phyloP scores from a whole-genome alignment of 2,329 filamentous ascomycete species.

The Xylaria sp. region DNA sequence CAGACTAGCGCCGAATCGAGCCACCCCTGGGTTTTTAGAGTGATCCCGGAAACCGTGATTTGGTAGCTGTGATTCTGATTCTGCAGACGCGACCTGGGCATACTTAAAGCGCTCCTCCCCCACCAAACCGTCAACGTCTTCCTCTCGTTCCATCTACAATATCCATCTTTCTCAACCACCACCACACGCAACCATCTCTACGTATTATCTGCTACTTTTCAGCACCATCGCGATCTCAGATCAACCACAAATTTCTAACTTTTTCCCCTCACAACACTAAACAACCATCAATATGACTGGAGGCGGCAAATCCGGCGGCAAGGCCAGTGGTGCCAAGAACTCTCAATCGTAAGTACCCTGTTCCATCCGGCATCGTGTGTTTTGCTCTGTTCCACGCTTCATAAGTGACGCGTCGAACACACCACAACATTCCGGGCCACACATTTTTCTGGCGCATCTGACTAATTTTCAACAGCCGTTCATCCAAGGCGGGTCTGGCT shows the following conservation, averaged over 20 bases:
- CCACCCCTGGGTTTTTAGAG: constrained; percentile 36
- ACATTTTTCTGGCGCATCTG: constrained; percentile 34
- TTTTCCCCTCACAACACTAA: constrained; percentile 46
- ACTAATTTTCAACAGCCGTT: constrained; percentile 76
- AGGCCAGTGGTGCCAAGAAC: constrained; percentile 99
- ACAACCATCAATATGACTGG: constrained; percentile 92
- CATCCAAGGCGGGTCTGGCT: constrained; percentile 98
- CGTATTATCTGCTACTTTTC: constrained; percentile 39
- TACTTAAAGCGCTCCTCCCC: constrained; percentile 52
- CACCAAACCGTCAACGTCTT: constrained; percentile 49
- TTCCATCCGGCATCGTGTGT: constrained; percentile 22
- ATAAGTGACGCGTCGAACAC: constrained; percentile 56
- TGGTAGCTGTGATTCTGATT: constrained; percentile 46
- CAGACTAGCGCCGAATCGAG: constrained; percentile 43
- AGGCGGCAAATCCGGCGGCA: constrained; percentile 99
- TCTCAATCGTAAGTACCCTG: constrained; percentile 88
- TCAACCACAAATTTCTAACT: constrained; percentile 27
- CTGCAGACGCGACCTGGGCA: constrained; percentile 48
- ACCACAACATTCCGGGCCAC: constrained; percentile 6
- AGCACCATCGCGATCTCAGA: constrained; percentile 41
- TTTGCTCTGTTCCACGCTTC: constrained; percentile 23
- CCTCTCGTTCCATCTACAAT: constrained; percentile 53
- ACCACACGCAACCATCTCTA: constrained; percentile 43
- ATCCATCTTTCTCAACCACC: constrained; percentile 49
- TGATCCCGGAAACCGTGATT: constrained; percentile 41